Percentiles rank a stretch among this genome's conserved stretches.
These are phyloP conservation scores for Leccinum fibrillosum DNA, from an alignment of 768 basidiomycete genomes.

Conservation along the genomic window DNA sequence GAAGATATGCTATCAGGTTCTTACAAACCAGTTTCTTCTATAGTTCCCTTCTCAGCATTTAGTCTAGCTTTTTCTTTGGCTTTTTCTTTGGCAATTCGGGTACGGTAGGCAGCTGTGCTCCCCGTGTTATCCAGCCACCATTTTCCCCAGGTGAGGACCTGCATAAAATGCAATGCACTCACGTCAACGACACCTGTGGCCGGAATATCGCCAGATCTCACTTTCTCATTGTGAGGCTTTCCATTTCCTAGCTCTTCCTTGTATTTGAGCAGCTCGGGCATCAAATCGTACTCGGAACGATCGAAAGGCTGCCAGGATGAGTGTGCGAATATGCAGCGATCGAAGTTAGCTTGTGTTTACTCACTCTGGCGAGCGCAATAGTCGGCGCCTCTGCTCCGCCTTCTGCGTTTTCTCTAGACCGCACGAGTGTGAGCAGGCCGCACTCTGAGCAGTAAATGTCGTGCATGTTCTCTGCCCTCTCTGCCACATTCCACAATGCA, in stretches of 20 bases:
- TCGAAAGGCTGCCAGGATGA: slow-evolving; percentile 4
- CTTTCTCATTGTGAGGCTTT: neutral
- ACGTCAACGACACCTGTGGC: neutral
- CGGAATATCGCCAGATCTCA: neutral
- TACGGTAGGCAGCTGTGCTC: no score
- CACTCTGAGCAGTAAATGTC: slow-evolving; percentile 19
- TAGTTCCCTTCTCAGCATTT: no score
- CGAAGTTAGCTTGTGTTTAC: neutral
- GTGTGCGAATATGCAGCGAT: neutral
- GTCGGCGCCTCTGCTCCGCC: slow-evolving; percentile 13
- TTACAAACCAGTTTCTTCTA: neutral
- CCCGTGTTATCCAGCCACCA: no score
- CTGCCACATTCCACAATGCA: no score
- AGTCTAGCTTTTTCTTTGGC: no score
- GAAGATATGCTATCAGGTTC: no score
- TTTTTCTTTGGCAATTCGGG: no score
- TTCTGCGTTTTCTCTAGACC: slow-evolving; percentile 15
- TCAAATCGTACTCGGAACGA: slow-evolving; percentile 14
- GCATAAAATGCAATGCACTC: no score
- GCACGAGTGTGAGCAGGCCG: slow-evolving; percentile 7
- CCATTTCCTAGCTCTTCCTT: neutral
- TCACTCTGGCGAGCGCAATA: slow-evolving; percentile 5
- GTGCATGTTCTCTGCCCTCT: slow-evolving; percentile 13
- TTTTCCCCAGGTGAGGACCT: no score
- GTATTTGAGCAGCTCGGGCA: neutral